A percentile compares a stretch with the other conserved stretches of the same genome.
Conservation (phyloP, 108 stramenopile genomes). For the Nitzschia sp. region DNA sequence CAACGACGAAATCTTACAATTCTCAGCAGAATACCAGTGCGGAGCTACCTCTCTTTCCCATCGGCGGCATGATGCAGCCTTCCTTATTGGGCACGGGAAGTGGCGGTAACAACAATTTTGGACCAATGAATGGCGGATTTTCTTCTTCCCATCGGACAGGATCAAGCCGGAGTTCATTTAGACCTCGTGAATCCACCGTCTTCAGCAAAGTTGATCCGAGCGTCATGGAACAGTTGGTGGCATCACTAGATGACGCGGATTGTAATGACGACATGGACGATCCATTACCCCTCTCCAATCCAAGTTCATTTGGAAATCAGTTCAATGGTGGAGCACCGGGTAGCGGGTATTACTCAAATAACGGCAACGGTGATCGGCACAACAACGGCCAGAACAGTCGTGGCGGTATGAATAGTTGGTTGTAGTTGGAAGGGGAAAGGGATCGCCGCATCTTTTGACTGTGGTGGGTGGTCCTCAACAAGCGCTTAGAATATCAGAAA, state of each 20-base stretch:
- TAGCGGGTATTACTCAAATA: background rate
- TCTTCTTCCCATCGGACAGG: background rate
- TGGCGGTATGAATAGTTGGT: background rate
- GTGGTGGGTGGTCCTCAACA: too few relatives aligned
- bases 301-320: background rate
- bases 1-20: background rate
- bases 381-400: background rate
- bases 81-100: background rate
- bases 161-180: background rate
- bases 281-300: slow-evolving; percentile 7
- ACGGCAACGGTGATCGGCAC: background rate
- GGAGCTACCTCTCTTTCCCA: background rate
- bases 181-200: background rate
- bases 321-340: background rate
- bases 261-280: slow-evolving; percentile 5
- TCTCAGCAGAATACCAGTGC: background rate
- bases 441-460: too few relatives aligned
- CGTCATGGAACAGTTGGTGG: slow-evolving; percentile 15
- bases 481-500: too few relatives aligned
- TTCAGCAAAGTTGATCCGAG: background rate
- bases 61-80: slow-evolving; percentile 9
- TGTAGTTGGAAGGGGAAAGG: too few relatives aligned
- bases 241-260: slow-evolving; percentile 13
- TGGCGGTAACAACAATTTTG: background rate
- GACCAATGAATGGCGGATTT: background rate